Evolutionary conservation across 139 green algal species (phyloP), one percentile per base, ranked within the genome.

Genomic region (Nannochloris sp.): DNA sequence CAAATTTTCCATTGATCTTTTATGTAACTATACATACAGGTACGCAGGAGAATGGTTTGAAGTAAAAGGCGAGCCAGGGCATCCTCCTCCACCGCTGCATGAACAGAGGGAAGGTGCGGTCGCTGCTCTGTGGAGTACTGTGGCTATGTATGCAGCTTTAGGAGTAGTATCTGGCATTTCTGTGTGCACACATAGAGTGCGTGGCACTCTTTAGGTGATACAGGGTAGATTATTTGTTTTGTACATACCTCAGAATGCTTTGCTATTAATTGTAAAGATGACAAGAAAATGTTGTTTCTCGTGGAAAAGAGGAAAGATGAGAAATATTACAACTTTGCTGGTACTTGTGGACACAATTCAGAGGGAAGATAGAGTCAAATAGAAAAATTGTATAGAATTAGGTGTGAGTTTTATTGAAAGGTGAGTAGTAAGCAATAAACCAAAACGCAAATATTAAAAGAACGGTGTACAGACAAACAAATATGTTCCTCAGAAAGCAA

Each of bases 31-130:
- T n/a, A n/a, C n/a, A n/a, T 70, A 10, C 35, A 70, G 63, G 27
- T 70, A 70, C 33, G 71, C 61, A 36, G 71, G 71, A 35, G 71
- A 78, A 54, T 78, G 71, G 71, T 78, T 71, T 66, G 65, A 74
- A 53, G 7, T 48, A 29, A 74, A 74, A 46, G 27, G 42, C 23
- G 36, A 65, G 37, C 45, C 60, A 5, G 65, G 65, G 0, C 23
- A 67, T 6, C 9, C 47, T 4, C 13, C 54, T 1, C 36, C 53
- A 42, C 71, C 71, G 3, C n/a, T 78, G 3, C 24, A 57, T 2
- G 71, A 74, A 42, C 71, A 78, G 60, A 32, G 57, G 31, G 65
- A 44, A 6, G 23, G 14, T 29, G 65, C 63, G 23, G 65, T 71
- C 4, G 4, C 15, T 14, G 58, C 45, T 27, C 48, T 78, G 0